Evolutionary conservation across 2,329 filamentous ascomycete species (phyloP).

Genomic region (Diplodia seriata): DNA sequence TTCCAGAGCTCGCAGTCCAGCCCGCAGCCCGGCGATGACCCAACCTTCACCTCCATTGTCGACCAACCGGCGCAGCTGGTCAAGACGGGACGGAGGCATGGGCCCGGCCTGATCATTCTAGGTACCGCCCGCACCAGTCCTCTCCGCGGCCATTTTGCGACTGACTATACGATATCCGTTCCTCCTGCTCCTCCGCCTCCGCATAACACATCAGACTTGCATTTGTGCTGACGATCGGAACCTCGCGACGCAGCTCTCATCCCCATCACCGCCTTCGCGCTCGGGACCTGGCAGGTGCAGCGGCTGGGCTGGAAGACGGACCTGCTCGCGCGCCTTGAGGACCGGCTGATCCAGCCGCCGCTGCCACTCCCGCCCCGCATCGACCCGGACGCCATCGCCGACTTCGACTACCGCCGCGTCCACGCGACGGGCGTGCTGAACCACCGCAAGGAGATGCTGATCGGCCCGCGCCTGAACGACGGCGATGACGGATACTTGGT

Average conservation of each 20-base stretch:
- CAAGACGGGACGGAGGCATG: conserved; percentile 73
- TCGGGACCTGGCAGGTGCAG: conserved; percentile 96
- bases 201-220: not conserved
- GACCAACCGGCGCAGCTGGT: conserved; percentile 85
- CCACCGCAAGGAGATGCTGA: conserved; percentile 95
- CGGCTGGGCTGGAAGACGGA: conserved; percentile 94
- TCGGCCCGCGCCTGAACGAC: conserved; percentile 87
- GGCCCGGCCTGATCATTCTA: conserved; percentile 79
- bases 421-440: conserved; percentile 74
- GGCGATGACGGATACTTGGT: conserved; percentile 91
- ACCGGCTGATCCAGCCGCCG: conserved; percentile 84
- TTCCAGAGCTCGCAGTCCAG: conserved; percentile 37
- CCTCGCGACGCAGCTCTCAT: conserved; percentile 68
- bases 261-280: conserved; percentile 84
- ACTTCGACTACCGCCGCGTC: conserved; percentile 92
- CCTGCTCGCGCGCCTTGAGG: conserved; percentile 87
- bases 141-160: not conserved
- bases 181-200: not conserved
- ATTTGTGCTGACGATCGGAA: not conserved
- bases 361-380: conserved; percentile 84
- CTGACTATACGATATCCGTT: not conserved
- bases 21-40: conserved; percentile 71
- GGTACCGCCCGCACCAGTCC: conserved; percentile 54
- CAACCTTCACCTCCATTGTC: conserved; percentile 81
- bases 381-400: conserved; percentile 79